Conservation (phyloP, 345 rosid species). For the Bretschneidera sinensis region DNA sequence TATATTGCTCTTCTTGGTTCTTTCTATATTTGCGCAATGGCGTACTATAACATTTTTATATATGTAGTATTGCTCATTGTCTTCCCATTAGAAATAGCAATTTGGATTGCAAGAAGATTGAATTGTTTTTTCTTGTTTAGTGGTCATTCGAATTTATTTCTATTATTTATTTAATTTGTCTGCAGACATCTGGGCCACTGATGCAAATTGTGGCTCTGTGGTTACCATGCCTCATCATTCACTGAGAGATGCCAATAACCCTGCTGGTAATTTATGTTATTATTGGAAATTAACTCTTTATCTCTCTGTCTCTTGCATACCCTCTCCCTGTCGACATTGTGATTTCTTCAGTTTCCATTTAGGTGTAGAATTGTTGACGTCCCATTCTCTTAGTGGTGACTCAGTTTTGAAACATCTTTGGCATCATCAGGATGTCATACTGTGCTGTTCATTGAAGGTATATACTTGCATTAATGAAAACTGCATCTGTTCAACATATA, state of each 20-base stretch:
- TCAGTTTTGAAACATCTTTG: too few species aligned
- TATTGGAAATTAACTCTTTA: neutral
- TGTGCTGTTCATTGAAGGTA: too few species aligned
- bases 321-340: neutral
- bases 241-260: conserved; percentile 90
- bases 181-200: conserved; percentile 32
- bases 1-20: neutral
- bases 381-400: too few species aligned
- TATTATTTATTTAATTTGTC: neutral
- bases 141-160: conserved; percentile 10
- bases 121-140: conserved; percentile 1
- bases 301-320: neutral
- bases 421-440: too few species aligned
- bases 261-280: conserved; percentile 67
- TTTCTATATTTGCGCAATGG: neutral
- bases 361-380: too few species aligned
- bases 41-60: neutral
- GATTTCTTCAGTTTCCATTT: too few species aligned
- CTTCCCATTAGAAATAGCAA: neutral
- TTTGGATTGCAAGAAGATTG: conserved; percentile 6
- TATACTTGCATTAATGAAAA: too few species aligned
- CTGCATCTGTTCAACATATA: too few species aligned
- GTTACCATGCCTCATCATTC: conserved; percentile 95
- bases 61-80: neutral
- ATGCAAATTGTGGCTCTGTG: conserved; percentile 93